phyloP scores from a whole-genome alignment of 177 flowering plant species.

The Telopea speciosissima region DNA sequence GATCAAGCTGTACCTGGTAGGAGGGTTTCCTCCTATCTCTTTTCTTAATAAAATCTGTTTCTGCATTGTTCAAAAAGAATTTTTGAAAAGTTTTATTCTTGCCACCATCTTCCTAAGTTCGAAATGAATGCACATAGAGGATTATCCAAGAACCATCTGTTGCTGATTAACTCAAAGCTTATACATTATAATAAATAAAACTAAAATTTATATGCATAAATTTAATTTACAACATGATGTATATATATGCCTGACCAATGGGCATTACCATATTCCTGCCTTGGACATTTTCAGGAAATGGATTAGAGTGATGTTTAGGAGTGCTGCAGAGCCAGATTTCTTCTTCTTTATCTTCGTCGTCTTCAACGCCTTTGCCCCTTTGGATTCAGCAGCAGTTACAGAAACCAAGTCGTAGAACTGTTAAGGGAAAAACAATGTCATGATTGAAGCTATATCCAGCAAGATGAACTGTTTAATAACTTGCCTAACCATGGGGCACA shows the following conservation, averaged over 20 bases:
- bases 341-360: constrained; percentile 64
- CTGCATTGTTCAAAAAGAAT: no score
- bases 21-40: no score
- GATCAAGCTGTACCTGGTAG: no score
- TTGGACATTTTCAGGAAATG: constrained; percentile 74
- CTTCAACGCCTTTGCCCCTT: constrained; percentile 35
- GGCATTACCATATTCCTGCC: constrained; percentile 50
- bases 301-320: constrained; percentile 57
- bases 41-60: no score
- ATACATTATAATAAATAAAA: background rate
- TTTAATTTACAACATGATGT: constrained; percentile 3
- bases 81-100: no score
- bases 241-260: background rate
- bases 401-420: constrained; percentile 89
- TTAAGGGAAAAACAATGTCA: constrained; percentile 3
- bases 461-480: no score
- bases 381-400: constrained; percentile 35
- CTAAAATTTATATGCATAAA: background rate
- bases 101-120: constrained; percentile 19
- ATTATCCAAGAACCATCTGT: no score
- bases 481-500: no score
- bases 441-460: background rate
- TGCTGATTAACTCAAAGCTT: no score
- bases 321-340: constrained; percentile 32
- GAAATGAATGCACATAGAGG: background rate